phyloP scores from a whole-genome alignment of 148 eudicot genomes.

The Pharnaceum exiguum region DNA sequence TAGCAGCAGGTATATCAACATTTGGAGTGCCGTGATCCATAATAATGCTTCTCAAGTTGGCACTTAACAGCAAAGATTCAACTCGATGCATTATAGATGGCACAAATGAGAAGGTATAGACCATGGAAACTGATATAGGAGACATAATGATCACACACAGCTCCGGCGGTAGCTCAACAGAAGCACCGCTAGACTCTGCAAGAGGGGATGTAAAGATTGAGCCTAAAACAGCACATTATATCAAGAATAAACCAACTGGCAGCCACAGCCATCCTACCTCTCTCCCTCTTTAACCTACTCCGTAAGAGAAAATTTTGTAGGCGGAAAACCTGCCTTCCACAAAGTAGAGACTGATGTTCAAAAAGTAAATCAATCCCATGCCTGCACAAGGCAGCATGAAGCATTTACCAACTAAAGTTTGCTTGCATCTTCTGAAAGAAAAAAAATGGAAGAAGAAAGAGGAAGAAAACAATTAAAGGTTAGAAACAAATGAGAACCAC shows the following conservation, averaged over 20 bases:
- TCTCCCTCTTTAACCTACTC: constrained; percentile 36
- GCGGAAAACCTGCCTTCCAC: constrained; percentile 49
- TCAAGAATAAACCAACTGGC: not conserved
- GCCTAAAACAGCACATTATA: not conserved
- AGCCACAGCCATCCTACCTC: constrained; percentile 30
- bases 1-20: constrained; percentile 43
- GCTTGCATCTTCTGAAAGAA: not conserved
- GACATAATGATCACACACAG: constrained; percentile 64
- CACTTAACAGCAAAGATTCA: constrained; percentile 62
- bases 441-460: not conserved
- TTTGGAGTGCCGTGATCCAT: constrained; percentile 41
- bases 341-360: constrained; percentile 43
- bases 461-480: not conserved
- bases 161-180: constrained; percentile 79
- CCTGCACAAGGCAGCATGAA: constrained; percentile 38
- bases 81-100: constrained; percentile 83
- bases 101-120: constrained; percentile 63
- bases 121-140: constrained; percentile 52
- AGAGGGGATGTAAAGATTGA: not conserved
- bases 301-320: constrained; percentile 53
- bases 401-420: not conserved
- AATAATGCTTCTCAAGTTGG: constrained; percentile 45
- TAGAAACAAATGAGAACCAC: constrained; percentile 3
- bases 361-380: constrained; percentile 56
- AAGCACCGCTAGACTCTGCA: constrained; percentile 38